Conservation (phyloP, 148 eudicot genomes). For the Nepenthes gracilis region DNA sequence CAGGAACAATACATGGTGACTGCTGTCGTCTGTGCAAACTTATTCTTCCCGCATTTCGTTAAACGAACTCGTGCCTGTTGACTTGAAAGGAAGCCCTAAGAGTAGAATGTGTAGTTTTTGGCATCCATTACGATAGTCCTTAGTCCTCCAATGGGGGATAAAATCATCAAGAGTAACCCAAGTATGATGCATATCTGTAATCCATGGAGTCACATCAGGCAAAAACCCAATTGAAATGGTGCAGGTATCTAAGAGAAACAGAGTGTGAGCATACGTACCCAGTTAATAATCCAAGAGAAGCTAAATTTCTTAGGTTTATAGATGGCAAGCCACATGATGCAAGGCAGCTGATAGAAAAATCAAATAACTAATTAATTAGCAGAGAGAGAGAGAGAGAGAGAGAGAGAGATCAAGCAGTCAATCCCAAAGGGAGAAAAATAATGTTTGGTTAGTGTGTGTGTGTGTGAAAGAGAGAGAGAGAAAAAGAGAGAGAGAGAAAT, state of each 20-base stretch:
- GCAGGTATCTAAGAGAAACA: neutral
- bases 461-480: no score
- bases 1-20: no score
- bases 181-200: conserved; percentile 23
- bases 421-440: no score
- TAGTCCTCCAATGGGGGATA: conserved; percentile 30
- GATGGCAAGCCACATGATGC: conserved; percentile 29
- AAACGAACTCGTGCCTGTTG: no score
- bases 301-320: conserved; percentile 23
- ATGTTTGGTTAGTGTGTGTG: no score
- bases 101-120: conserved; percentile 19
- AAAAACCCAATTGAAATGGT: neutral
- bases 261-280: conserved; percentile 14
- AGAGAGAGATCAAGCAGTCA: neutral
- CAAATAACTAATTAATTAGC: neutral
- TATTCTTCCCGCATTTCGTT: no score
- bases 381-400: neutral
- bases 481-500: neutral
- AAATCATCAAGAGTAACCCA: conserved; percentile 22
- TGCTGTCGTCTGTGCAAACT: no score
- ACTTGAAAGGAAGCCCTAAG: conserved; percentile 2
- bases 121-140: conserved; percentile 17
- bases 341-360: conserved; percentile 20
- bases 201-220: neutral
- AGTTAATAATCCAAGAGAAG: conserved; percentile 22